Conservation (phyloP, 192 early-diverging fungal genomes). For the Coemansia sp. region DNA sequence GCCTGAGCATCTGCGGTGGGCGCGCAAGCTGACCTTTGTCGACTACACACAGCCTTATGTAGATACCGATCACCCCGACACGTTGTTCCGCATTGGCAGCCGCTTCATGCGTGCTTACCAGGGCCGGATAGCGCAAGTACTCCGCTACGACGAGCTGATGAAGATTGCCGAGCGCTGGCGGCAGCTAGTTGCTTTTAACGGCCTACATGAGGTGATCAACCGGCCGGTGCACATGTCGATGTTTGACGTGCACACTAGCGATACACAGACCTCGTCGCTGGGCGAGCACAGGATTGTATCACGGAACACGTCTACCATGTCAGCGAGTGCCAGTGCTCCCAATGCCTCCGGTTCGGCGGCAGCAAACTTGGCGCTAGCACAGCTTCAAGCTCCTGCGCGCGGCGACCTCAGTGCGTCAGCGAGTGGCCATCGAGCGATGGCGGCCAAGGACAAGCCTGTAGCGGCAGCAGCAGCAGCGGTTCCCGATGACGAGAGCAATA, state of each 20-base stretch:
- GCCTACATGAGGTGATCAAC: constrained; percentile 8
- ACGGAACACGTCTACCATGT: constrained; percentile 11
- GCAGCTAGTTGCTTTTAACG: constrained; percentile 34
- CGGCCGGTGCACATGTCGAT: constrained; percentile 22
- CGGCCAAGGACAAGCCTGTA: constrained; percentile 7
- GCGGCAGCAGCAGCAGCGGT: not conserved
- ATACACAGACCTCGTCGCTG: constrained; percentile 24
- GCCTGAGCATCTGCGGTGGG: constrained; percentile 57
- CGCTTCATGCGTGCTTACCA: constrained; percentile 57
- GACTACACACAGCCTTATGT: constrained; percentile 59
- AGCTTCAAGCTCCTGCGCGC: constrained; percentile 33
- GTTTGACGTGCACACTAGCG: constrained; percentile 18
- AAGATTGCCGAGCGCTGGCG: constrained; percentile 58
- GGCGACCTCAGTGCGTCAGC: constrained; percentile 15
- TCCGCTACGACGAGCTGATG: constrained; percentile 60
- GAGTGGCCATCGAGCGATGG: not conserved
- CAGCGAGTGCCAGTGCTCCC: not conserved
- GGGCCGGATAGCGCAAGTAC: constrained; percentile 41
- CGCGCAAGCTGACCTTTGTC: constrained; percentile 57
- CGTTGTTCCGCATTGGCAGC: constrained; percentile 56
- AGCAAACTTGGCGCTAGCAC: not conserved
- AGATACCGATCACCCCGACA: constrained; percentile 54
- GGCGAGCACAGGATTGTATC: constrained; percentile 16
- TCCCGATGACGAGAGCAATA: not conserved
- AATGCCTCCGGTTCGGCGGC: not conserved